These are phyloP conservation scores for Cucurbitaria berberidis DNA, from an alignment of 2,329 filamentous ascomycete species.

Conservation along the genomic window DNA sequence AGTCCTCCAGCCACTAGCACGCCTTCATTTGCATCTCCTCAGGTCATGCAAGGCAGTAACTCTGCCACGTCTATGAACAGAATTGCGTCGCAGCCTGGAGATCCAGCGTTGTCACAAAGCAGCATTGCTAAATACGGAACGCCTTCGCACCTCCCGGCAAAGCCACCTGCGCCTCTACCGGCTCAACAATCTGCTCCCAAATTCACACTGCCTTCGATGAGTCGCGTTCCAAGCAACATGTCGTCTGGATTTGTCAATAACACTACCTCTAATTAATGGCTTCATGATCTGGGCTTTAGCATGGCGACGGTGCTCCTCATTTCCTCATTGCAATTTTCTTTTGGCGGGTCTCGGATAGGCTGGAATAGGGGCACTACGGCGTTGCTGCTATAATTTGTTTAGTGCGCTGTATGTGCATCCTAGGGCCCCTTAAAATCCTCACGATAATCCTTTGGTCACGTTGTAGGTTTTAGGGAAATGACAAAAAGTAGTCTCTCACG, in stretches of 20 bases:
- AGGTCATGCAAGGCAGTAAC: slow-evolving; percentile 30
- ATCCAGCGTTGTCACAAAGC: slow-evolving; percentile 40
- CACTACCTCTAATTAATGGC: slow-evolving; percentile 22
- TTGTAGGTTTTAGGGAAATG: not conserved
- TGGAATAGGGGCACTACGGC: slow-evolving; percentile 9
- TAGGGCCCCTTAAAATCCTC: slow-evolving; percentile 9
- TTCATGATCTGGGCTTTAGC: slow-evolving; percentile 29
- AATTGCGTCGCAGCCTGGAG: slow-evolving; percentile 32
- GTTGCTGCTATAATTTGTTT: not conserved
- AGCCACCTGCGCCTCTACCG: slow-evolving; percentile 56
- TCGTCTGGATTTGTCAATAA: slow-evolving; percentile 18
- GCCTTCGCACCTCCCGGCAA: slow-evolving; percentile 60
- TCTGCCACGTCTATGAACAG: slow-evolving; percentile 27
- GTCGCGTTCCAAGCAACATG: slow-evolving; percentile 27
- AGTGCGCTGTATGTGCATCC: slow-evolving; percentile 8
- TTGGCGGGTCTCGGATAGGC: slow-evolving; percentile 4
- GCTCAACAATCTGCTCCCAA: slow-evolving; percentile 38
- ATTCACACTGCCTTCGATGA: slow-evolving; percentile 29
- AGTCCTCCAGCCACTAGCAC: slow-evolving; percentile 37
- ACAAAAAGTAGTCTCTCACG: slow-evolving; percentile 6
- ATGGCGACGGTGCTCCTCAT: slow-evolving; percentile 36
- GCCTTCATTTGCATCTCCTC: slow-evolving; percentile 40
- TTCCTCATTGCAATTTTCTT: slow-evolving; percentile 19
- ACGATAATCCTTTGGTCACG: slow-evolving; percentile 1
- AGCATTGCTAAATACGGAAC: slow-evolving; percentile 64